Evolutionary conservation across 1,284 basidiomycete species (phyloP), one percentile per base, ranked within the genome.

Genomic region (Austroboletus novae-zelandiae): DNA sequence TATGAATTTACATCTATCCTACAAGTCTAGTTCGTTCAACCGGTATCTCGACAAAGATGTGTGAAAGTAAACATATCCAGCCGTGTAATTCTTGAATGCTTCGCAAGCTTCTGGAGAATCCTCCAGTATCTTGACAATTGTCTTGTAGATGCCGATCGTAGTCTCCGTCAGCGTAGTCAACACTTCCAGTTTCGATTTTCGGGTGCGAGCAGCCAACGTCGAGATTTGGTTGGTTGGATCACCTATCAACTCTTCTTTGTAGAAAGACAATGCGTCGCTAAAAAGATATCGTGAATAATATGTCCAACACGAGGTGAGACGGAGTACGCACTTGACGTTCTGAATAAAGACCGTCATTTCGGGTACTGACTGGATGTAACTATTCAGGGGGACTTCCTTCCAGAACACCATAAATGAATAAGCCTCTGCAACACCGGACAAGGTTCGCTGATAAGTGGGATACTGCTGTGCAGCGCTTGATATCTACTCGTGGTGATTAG

Each of bases 201-300:
- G 50, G 4, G 52, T 46, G 9, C 51, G 59, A 14, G 56, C 49
- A 1, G 71, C 69, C 3, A 62, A 50, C 17, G 60, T 58, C 1
- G 69, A 68, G 8, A 71, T 54, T 32, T 66, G 65, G 40, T 71
- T 74, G 25, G 61, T 57, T 1, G 52, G 58, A 51, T 76, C 73
- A 0, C 64, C 62, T 0, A 42, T 61, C 3, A 61, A 41, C 45
- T 74, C 73, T 57, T 73, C 74, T 52, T 75, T 74, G 57, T 72
- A 73, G 44, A 73, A 76, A 0, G 70, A 75, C 0, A 75, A 50
- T n/a, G 73, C 54, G 39, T 76, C 71, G 36, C 72, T 75, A 29
- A 35, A 32, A 41, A 27, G 5, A 6, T 4, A 9, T 23, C 14
- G 6, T 56, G 5, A 44, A 5, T 43, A 34, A 18, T 3, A 9